phyloP scores from a whole-genome alignment of 495 filamentous ascomycete genomes.

The Jackrogersella multiformis region DNA sequence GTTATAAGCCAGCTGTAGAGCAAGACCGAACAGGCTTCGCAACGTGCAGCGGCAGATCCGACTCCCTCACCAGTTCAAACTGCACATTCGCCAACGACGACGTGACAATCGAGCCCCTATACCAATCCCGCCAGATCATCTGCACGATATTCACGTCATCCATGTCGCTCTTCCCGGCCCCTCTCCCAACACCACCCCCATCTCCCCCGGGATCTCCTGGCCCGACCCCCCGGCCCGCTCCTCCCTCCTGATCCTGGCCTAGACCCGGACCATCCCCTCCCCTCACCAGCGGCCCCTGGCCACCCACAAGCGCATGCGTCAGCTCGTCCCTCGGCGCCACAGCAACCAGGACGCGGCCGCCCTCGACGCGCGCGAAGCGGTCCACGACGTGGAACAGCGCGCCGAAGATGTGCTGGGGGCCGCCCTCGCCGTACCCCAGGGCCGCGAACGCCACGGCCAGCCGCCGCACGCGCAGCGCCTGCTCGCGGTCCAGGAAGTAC shows the following conservation, averaged over 20 bases:
- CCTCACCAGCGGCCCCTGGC: constrained; percentile 25
- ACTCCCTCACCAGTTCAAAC: constrained; percentile 51
- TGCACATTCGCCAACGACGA: constrained; percentile 46
- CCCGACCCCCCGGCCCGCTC: too few relatives aligned
- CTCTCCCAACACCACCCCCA: constrained; percentile 21
- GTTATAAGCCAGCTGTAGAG: not conserved
- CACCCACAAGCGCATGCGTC: constrained; percentile 38
- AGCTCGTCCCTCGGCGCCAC: constrained; percentile 46
- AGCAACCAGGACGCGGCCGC: constrained; percentile 45
- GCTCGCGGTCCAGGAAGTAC: constrained; percentile 51
- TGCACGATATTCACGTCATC: constrained; percentile 48
- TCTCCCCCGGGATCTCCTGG: too few relatives aligned
- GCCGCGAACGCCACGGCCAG: constrained; percentile 50
- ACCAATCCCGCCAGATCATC: constrained; percentile 54
- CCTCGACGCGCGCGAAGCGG: constrained; percentile 43
- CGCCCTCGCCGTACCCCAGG: constrained; percentile 44
- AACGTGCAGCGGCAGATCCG: constrained; percentile 45
- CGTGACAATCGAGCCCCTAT: constrained; percentile 46
- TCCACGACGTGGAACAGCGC: constrained; percentile 54
- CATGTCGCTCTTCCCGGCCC: not conserved
- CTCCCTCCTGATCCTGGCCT: not conserved
- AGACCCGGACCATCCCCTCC: not conserved
- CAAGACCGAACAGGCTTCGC: constrained; percentile 19
- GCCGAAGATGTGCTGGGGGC: constrained; percentile 50
- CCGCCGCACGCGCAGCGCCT: constrained; percentile 48